Conservation (phyloP, 768 basidiomycete genomes). For the Pulveroboletus frians region DNA sequence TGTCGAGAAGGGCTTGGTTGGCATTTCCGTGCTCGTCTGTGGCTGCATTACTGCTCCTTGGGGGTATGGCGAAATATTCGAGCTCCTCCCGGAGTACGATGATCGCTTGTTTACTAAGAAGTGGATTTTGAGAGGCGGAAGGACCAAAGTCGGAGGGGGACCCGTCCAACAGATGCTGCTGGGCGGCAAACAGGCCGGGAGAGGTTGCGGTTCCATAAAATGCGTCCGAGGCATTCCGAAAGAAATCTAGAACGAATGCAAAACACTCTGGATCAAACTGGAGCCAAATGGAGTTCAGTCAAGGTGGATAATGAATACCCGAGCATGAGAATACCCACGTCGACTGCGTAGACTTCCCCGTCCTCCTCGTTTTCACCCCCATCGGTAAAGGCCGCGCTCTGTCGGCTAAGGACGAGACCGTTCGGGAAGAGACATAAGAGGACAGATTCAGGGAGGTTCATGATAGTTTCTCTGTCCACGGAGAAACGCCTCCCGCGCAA, state of each 20-base stretch:
- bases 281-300: conserved; percentile 1
- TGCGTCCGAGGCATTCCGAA: conserved; percentile 75
- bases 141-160: conserved; percentile 55
- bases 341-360: conserved; percentile 93
- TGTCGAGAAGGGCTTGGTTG: conserved; percentile 67
- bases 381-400: conserved; percentile 70
- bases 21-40: conserved; percentile 80
- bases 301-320: neutral
- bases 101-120: conserved; percentile 94
- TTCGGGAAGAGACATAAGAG: conserved; percentile 96
- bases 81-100: conserved; percentile 97
- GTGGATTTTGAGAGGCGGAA: conserved; percentile 77
- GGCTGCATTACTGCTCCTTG: conserved; percentile 51
- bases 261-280: conserved; percentile 99
- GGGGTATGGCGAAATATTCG: conserved; percentile 96
- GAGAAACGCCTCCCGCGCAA: conserved; percentile 87
- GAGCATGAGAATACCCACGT: conserved; percentile 56
- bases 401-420: conserved; percentile 87
- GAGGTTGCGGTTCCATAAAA: conserved; percentile 83
- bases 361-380: conserved; percentile 71
- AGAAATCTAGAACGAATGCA: conserved; percentile 89
- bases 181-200: conserved; percentile 72
- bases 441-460: conserved; percentile 97
- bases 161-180: conserved; percentile 73
- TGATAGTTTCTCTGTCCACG: conserved; percentile 95